These are phyloP conservation scores for Thymus quinquecostatus DNA, from an alignment of 257 asterid species.

Conservation along the genomic window DNA sequence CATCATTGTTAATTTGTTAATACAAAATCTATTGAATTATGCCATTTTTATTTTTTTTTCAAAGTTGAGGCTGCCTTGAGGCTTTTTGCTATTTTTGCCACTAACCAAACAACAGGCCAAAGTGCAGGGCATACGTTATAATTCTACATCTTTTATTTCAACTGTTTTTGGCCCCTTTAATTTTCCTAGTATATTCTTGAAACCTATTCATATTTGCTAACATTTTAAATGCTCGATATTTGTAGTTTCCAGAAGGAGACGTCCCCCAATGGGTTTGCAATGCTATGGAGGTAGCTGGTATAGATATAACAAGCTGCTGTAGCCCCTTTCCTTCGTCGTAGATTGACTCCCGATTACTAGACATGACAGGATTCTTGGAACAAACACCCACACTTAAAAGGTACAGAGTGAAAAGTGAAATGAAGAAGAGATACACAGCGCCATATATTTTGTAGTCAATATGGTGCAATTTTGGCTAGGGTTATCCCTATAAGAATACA, in stretches of 20 bases:
- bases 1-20: not conserved
- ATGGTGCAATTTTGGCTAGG: slow-evolving; percentile 41
- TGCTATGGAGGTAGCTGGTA: slow-evolving; percentile 98
- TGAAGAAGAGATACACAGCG: slow-evolving; percentile 22
- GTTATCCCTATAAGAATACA: not conserved
- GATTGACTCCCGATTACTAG: not conserved
- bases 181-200: not conserved
- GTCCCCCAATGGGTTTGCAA: slow-evolving; percentile 97
- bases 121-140: no score
- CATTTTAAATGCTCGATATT: slow-evolving; percentile 2
- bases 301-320: slow-evolving; percentile 80
- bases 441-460: slow-evolving; percentile 45
- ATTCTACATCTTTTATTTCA: not conserved
- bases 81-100: no score
- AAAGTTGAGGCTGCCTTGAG: no score
- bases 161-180: not conserved
- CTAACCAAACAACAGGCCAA: no score
- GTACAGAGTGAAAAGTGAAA: not conserved
- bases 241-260: slow-evolving; percentile 85
- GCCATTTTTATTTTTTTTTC: no score
- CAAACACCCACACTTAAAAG: not conserved
- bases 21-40: not conserved
- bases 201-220: not conserved
- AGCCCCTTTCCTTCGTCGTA: slow-evolving; percentile 26
- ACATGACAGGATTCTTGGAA: not conserved